Conservation (phyloP, 129 eudicot species). For the Silybum marianum region DNA sequence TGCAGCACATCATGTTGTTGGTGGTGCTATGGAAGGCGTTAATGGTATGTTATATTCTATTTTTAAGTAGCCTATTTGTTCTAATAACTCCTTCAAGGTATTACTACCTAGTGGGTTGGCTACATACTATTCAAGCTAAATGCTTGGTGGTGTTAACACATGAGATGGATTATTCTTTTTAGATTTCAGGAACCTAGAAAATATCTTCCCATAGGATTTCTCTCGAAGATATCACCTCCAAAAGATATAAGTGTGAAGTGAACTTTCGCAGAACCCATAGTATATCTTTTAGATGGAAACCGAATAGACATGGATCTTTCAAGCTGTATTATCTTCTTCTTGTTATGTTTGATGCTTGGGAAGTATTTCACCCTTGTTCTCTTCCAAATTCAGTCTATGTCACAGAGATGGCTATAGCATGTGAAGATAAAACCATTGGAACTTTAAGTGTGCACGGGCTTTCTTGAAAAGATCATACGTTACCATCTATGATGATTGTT, state of each 20-base stretch:
- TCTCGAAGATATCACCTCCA: too few species aligned
- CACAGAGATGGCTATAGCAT: conserved; percentile 9
- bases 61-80: background rate
- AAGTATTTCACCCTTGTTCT: background rate
- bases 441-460: background rate
- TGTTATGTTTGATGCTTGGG: background rate
- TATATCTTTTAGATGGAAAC: background rate
- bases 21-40: conserved; percentile 97
- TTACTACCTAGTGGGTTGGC: conserved; percentile 7
- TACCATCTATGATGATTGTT: conserved; percentile 1
- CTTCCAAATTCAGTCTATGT: background rate
- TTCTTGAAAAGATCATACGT: background rate
- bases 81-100: conserved; percentile 18
- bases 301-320: background rate
- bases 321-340: background rate
- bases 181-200: background rate
- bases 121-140: background rate
- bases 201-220: too few species aligned
- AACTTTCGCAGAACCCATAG: background rate
- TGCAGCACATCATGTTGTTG: conserved; percentile 93
- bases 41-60: conserved; percentile 53
- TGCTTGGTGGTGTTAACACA: background rate
- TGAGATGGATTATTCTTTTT: background rate
- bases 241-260: background rate
- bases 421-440: background rate